Conservation (phyloP, 371 early-diverging fungal species). For the Rhizopus microsporus region DNA sequence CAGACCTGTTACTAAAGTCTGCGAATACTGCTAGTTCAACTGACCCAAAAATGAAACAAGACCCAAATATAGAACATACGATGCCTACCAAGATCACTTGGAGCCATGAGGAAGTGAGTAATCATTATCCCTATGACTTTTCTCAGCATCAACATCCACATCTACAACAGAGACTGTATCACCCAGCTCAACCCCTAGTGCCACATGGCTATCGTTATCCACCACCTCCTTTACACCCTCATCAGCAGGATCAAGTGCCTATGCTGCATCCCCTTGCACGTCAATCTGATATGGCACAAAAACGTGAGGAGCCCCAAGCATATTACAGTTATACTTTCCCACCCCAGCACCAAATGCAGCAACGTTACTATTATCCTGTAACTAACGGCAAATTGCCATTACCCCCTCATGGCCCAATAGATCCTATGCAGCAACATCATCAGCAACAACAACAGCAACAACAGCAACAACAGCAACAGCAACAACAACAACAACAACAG, state of each 20-base stretch:
- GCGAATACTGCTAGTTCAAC: conserved; percentile 4
- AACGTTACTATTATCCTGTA: conserved; percentile 18
- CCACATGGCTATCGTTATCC: conserved; percentile 24
- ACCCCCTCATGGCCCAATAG: conserved; percentile 3
- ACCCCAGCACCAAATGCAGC: conserved; percentile 17
- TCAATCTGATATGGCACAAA: conserved; percentile 21
- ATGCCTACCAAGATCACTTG: conserved; percentile 24
- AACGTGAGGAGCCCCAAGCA: conserved; percentile 21
- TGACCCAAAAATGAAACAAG: conserved; percentile 17
- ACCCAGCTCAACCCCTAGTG: conserved; percentile 22
- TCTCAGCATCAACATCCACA: conserved; percentile 13
- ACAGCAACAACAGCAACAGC: conserved; percentile 9
- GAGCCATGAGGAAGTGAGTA: conserved; percentile 23
- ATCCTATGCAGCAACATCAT: background rate
- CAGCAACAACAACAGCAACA: conserved; percentile 1
- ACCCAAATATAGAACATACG: conserved; percentile 12
- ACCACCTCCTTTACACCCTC: conserved; percentile 11
- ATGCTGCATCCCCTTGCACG: conserved; percentile 31
- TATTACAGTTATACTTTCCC: conserved; percentile 25
- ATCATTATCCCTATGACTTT: conserved; percentile 7
- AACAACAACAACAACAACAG: conserved; percentile 11
- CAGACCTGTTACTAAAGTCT: conserved; percentile 22
- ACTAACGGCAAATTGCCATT: conserved; percentile 19
- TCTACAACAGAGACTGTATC: conserved; percentile 22
- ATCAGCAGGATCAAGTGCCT: conserved; percentile 15